A percentile compares a stretch with the other conserved stretches of the same genome.
phyloP scores from a whole-genome alignment of 306 rosid genomes.

The Castanospermum australe region DNA sequence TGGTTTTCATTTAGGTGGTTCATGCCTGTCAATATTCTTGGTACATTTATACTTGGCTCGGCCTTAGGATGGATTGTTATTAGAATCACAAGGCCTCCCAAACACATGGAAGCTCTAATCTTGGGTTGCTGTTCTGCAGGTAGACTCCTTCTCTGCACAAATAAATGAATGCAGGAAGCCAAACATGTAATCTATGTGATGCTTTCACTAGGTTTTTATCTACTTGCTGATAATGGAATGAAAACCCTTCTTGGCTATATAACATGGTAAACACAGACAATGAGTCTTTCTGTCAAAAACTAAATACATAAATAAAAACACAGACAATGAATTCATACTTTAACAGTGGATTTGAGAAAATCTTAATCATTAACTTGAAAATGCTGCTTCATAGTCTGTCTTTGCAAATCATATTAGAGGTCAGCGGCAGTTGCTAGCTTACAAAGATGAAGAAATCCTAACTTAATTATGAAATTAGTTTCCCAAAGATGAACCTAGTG shows the following conservation, averaged over 20 bases:
- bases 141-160: slow-evolving; percentile 7
- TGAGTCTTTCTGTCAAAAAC: too few species aligned
- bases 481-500: not conserved
- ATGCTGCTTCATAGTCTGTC: not conserved
- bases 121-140: slow-evolving; percentile 61
- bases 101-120: slow-evolving; percentile 45
- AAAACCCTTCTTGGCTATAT: slow-evolving; percentile 1
- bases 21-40: slow-evolving; percentile 54
- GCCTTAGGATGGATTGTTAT: slow-evolving; percentile 54
- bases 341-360: not conserved
- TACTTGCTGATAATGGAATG: too few species aligned
- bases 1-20: slow-evolving; percentile 49
- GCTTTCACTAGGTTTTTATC: not conserved
- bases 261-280: not conserved
- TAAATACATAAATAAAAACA: too few species aligned
- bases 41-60: slow-evolving; percentile 51
- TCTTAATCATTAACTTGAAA: not conserved
- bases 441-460: not conserved
- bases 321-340: too few species aligned
- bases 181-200: not conserved
- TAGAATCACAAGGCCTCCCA: slow-evolving; percentile 51
- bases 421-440: not conserved
- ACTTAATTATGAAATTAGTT: not conserved
- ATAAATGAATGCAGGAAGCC: not conserved
- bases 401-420: not conserved